Base-by-base conservation (phyloP, 1,139 yeast species). In the Wickerhamiella infanticola region DNA sequence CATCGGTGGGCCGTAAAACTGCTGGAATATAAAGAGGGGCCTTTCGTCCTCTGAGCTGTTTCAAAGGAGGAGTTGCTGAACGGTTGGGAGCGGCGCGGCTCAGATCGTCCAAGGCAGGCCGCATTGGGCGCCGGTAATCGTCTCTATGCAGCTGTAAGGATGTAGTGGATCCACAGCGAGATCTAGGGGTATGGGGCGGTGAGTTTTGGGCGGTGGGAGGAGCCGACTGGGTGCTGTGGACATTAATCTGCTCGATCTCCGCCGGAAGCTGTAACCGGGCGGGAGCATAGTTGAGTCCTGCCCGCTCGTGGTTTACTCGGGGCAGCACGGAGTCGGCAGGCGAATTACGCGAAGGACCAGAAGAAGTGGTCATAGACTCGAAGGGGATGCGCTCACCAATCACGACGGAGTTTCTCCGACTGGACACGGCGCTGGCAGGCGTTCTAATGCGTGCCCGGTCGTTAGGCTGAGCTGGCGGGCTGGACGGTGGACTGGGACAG, bases 11-110 rank as follows among this genome's bases (percentile, higher is more conserved):
- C 33, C 96, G 70, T 46, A 88, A 67, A 5, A 86, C 97, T 0
- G 95, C 95, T 0, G 97, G 96, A 0, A 82, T 72, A 59, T 85
- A 86, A 68, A 86, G 67, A 5, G 96, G 96, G 55, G 82, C 79
- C 57, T 86, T 74, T 48, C 85, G 84, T 40, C 61, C 60, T 13
- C 63, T 58, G 39, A 65, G 56, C 50, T 65, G 69, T 43, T 56
- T 58, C 7, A 62, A 57, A 5, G 11, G 25, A 3, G 41, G 41
- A 29, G 36, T 13, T 61, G 63, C 36, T 45, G 48, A n/a, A 44
- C 40, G 37, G 29, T 35, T 8, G 25, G 24, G 33, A 24, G 38
- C 26, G 37, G 43, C 35, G 9, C 29, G 23, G 27, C 40, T 36
- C 25, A 39, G 41, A 39, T 39, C 39, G 31, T 44, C 46, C 27